Evolutionary conservation across 1,284 basidiomycete species (phyloP), one percentile per base, ranked within the genome.

Genomic region (Cryptococcus hybrid): DNA sequence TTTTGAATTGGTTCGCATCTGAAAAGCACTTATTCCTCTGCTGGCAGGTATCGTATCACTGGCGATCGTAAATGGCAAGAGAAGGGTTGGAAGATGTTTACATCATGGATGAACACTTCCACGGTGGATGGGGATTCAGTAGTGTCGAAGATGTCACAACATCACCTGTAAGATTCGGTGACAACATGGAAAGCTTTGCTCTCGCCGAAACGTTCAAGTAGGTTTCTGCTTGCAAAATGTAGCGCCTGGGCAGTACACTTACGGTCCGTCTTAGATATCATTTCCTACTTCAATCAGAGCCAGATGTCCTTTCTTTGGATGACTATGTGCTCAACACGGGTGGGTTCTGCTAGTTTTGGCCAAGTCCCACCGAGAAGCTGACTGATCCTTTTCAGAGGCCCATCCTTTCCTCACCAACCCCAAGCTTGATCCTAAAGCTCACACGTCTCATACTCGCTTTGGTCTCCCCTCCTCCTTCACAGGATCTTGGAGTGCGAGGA

Each of bases 71-170:
- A 75, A 56, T 84, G 83, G 83, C 81, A 82, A 66, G 82, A 84
- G 55, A 75, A 79, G 43, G 83, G 83, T 3, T 84, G 83, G 83
- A 77, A 80, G 61, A 84, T 84, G 83, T 84, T 84, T 56, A 76
- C 77, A 5, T 76, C 76, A 7, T 84, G 83, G 83, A 78, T 82
- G 54, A 74, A 77, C n/a, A 59, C 63, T n/a, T 64, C 70, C 18
- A 75, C 68, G 55, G 75, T 75, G 9, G 68, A 68, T 1, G 71
- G 64, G 3, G 81, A 24, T 75, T 82, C 51, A 73, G 78, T 24
- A 70, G 74, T 42, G 65, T 83, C 47, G 52, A 62, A 8, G 78
- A 83, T 62, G 81, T 83, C 34, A 79, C 79, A 3, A 54, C 57
- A 24, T 79, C 81, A 60, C 74, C 73, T 36, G 42, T 69, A 11